These are phyloP conservation scores for Pleurotus tuber-regium DNA, from an alignment of 768 basidiomycete species.

Conservation along the genomic window DNA sequence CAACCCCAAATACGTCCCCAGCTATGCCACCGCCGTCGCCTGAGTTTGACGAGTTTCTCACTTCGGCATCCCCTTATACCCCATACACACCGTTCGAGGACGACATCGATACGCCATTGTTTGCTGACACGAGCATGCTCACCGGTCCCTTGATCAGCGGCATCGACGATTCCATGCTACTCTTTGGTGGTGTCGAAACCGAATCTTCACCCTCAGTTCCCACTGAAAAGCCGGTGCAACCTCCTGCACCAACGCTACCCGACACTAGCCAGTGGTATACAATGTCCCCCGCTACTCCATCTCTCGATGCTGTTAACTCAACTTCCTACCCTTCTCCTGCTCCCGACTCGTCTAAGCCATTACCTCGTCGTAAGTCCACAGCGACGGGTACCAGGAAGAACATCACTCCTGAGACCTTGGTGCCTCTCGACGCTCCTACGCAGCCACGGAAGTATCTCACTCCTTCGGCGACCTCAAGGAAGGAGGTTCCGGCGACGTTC, in stretches of 20 bases:
- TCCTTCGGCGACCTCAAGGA: slow-evolving; percentile 75
- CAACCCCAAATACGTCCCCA: slow-evolving; percentile 18
- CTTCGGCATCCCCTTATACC: slow-evolving; percentile 27
- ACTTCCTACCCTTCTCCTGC: slow-evolving; percentile 11
- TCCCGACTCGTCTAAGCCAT: not conserved
- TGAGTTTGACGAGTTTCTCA: slow-evolving; percentile 27
- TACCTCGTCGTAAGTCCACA: slow-evolving; percentile 27
- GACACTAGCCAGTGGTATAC: slow-evolving; percentile 6
- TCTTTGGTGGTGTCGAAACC: slow-evolving; percentile 25
- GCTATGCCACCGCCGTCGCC: slow-evolving; percentile 21
- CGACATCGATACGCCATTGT: slow-evolving; percentile 37
- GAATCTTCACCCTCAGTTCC: not conserved
- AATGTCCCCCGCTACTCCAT: slow-evolving; percentile 13
- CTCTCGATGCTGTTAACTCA: slow-evolving; percentile 5
- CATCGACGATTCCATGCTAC: not conserved
- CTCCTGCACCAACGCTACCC: not conserved
- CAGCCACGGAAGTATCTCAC: slow-evolving; percentile 72
- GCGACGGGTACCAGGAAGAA: slow-evolving; percentile 76
- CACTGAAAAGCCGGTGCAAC: not conserved
- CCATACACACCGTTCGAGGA: slow-evolving; percentile 33
- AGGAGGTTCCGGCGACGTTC: slow-evolving; percentile 73
- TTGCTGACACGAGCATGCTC: slow-evolving; percentile 21
- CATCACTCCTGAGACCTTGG: slow-evolving; percentile 58
- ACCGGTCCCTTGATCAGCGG: slow-evolving; percentile 23
- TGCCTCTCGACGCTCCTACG: slow-evolving; percentile 76